These are phyloP conservation scores for Debaryomyces hansenii DNA, from an alignment of 805 yeast species.

Conservation along the genomic window DNA sequence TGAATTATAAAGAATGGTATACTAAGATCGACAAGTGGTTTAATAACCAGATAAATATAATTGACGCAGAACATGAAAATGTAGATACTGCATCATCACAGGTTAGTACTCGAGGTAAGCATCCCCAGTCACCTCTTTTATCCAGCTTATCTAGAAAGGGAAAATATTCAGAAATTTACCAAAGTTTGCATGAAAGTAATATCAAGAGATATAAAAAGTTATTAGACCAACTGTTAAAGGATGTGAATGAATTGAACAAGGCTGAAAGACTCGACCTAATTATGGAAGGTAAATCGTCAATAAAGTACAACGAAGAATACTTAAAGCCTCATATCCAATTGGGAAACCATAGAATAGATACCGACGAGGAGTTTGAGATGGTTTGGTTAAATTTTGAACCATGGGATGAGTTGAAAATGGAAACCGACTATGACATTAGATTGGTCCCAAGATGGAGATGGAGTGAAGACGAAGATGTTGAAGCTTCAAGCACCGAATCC, in stretches of 20 bases:
- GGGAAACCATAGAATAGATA: constrained; percentile 35
- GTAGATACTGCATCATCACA: background rate
- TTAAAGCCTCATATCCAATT: constrained; percentile 37
- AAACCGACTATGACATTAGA: constrained; percentile 39
- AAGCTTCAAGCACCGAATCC: background rate
- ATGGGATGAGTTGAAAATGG: constrained; percentile 43
- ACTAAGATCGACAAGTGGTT: constrained; percentile 21
- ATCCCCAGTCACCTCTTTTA: constrained; percentile 7
- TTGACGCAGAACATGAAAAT: constrained; percentile 4
- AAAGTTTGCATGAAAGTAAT: constrained; percentile 25
- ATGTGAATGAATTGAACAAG: constrained; percentile 37
- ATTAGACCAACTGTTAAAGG: constrained; percentile 24
- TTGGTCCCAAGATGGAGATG: constrained; percentile 29
- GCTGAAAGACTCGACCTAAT: constrained; percentile 33
- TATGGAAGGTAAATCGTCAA: constrained; percentile 30
- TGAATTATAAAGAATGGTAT: constrained; percentile 41
- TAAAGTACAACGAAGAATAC: constrained; percentile 25
- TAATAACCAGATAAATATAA: constrained; percentile 11
- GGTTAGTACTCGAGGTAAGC: background rate
- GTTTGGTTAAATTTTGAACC: constrained; percentile 47
- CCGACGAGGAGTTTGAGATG: constrained; percentile 43
- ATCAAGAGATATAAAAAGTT: constrained; percentile 15
- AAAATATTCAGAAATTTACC: constrained; percentile 31
- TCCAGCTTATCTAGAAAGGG: constrained; percentile 16
- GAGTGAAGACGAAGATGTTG: constrained; percentile 6